Conservation (phyloP, 2,329 filamentous ascomycete species). For the Fusarium sp. region DNA sequence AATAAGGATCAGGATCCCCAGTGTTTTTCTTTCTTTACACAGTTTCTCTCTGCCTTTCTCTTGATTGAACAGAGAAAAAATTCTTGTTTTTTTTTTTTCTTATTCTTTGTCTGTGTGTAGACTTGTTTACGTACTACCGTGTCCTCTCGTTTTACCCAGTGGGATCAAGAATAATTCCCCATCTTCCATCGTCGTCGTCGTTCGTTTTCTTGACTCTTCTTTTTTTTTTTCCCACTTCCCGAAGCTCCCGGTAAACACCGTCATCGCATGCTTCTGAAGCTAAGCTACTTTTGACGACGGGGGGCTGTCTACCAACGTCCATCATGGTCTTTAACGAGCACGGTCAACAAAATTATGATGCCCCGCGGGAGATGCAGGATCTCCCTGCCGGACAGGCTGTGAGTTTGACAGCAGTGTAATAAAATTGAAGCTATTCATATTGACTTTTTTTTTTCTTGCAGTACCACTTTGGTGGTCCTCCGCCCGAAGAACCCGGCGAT, state of each 20-base stretch:
- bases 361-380: constrained; percentile 39
- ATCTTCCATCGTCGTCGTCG: constrained; percentile 33
- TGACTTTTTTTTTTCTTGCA: neutral
- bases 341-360: constrained; percentile 31
- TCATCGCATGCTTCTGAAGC: constrained; percentile 14
- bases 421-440: neutral
- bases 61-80: neutral
- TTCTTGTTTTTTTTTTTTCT: constrained; percentile 6
- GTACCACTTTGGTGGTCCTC: constrained; percentile 35
- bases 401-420: constrained; percentile 8
- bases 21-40: neutral
- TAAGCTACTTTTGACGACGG: neutral
- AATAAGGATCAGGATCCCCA: constrained; percentile 23
- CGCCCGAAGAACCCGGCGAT: constrained; percentile 22
- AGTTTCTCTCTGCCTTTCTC: neutral
- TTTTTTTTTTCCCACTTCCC: constrained; percentile 26
- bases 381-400: constrained; percentile 40
- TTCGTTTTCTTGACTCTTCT: constrained; percentile 20
- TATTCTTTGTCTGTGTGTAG: neutral
- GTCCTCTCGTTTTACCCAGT: constrained; percentile 27
- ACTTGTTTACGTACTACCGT: constrained; percentile 9
- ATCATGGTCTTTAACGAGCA: constrained; percentile 29
- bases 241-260: constrained; percentile 30
- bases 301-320: neutral
- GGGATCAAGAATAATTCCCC: neutral